Conservation (phyloP, 2,329 filamentous ascomycete genomes). For the Fonsecaea monophora region DNA sequence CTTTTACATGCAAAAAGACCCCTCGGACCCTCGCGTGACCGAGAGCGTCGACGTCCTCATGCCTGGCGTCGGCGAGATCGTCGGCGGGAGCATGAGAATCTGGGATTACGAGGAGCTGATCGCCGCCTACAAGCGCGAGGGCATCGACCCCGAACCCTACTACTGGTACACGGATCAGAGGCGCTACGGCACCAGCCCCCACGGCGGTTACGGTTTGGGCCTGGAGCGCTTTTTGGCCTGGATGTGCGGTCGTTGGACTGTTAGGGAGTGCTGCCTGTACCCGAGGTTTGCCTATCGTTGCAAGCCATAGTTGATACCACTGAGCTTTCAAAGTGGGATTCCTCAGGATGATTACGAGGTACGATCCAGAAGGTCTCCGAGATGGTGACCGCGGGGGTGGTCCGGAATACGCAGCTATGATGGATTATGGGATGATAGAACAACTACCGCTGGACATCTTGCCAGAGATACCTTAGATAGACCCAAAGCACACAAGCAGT, state of each 20-base stretch:
- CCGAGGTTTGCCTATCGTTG: conserved; percentile 59
- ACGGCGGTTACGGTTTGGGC: conserved; percentile 92
- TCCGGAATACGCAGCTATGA: conserved; percentile 1
- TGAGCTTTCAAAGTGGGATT: background rate
- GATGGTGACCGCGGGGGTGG: background rate
- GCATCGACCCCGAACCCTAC: conserved; percentile 82
- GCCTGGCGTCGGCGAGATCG: conserved; percentile 96
- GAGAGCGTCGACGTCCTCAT: conserved; percentile 88
- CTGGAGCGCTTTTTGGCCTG: conserved; percentile 79
- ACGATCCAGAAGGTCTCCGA: background rate
- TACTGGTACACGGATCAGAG: conserved; percentile 99
- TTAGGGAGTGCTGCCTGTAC: conserved; percentile 64
- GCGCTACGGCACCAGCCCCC: conserved; percentile 90
- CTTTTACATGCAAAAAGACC: conserved; percentile 97
- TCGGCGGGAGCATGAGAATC: conserved; percentile 96
- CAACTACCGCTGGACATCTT: background rate
- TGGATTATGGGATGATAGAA: background rate
- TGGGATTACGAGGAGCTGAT: conserved; percentile 88
- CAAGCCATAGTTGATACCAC: conserved; percentile 49
- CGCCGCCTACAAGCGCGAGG: conserved; percentile 84
- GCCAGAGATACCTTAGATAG: conserved; percentile 7
- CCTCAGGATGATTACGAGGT: background rate
- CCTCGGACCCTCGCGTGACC: conserved; percentile 78
- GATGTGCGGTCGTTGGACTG: conserved; percentile 71
- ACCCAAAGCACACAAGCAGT: conserved; percentile 4